Conservation (phyloP, 441 rosid genomes). For the Bocquillonia castaneifolia region DNA sequence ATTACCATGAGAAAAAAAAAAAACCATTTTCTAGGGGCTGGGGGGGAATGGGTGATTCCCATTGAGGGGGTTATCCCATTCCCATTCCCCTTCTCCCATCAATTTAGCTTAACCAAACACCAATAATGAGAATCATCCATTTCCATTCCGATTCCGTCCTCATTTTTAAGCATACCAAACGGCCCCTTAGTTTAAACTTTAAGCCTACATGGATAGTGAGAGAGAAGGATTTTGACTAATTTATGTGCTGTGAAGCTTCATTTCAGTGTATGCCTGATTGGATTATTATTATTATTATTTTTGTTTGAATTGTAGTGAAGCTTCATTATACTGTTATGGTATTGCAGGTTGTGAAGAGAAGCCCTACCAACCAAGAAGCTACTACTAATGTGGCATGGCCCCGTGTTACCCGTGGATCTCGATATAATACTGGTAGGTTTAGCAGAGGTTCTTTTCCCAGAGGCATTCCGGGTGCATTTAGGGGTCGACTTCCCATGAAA, state of each 20-base stretch:
- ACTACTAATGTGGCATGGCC: constrained; percentile 56
- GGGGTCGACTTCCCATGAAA: constrained; percentile 55
- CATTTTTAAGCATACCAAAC: no score
- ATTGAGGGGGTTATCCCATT: no score
- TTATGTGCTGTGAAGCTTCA: not conserved
- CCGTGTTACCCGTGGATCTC: constrained; percentile 39
- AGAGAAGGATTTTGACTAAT: no score
- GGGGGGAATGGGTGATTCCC: no score
- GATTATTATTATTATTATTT: not conserved
- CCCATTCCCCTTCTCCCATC: no score
- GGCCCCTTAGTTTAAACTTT: no score
- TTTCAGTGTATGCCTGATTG: not conserved
- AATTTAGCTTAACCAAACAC: no score
- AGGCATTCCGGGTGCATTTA: constrained; percentile 47
- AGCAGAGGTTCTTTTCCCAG: constrained; percentile 57
- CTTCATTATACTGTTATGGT: no score
- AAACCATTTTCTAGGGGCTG: no score
- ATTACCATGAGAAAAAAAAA: no score
- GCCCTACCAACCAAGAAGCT: constrained; percentile 49
- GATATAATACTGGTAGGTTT: constrained; percentile 50
- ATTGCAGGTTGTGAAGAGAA: constrained; percentile 74
- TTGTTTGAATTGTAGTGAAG: not conserved
- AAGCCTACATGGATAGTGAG: not conserved
- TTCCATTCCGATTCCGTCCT: no score
- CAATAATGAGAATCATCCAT: no score